These are phyloP conservation scores for Sicyos edulis DNA, from an alignment of 306 rosid genomes.

Conservation along the genomic window DNA sequence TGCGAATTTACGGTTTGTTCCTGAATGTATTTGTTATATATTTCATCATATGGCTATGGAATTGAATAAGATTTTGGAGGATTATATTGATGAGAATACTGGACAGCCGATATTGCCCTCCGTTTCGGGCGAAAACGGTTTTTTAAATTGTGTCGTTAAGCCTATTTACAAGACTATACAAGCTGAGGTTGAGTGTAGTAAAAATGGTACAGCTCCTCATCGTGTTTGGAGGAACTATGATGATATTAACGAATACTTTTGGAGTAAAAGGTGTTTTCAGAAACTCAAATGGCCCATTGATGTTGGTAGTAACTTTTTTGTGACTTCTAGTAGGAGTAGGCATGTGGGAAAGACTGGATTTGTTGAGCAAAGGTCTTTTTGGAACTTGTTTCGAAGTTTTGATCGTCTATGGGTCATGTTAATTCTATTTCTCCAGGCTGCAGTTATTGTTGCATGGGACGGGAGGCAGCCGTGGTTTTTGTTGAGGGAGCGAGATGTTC, in stretches of 20 bases:
- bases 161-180: constrained; percentile 73
- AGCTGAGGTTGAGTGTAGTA: constrained; percentile 66
- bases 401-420: constrained; percentile 91
- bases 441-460: constrained; percentile 82
- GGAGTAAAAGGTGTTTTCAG: constrained; percentile 84
- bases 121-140: constrained; percentile 67
- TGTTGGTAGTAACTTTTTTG: constrained; percentile 66
- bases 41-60: constrained; percentile 88
- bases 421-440: constrained; percentile 72
- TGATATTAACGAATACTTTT: constrained; percentile 84
- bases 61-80: constrained; percentile 69
- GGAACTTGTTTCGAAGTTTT: constrained; percentile 79
- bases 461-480: constrained; percentile 61
- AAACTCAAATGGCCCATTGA: constrained; percentile 86
- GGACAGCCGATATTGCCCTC: constrained; percentile 85
- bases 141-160: constrained; percentile 56
- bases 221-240: constrained; percentile 89
- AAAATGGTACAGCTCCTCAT: constrained; percentile 77
- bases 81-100: constrained; percentile 73
- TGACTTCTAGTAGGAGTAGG: constrained; percentile 41
- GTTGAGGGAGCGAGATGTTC: constrained; percentile 44
- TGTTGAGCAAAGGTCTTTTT: constrained; percentile 91
- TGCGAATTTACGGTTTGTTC: constrained; percentile 69
- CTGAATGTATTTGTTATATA: constrained; percentile 78
- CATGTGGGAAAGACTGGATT: constrained; percentile 95